These are phyloP conservation scores for Irpex sp. DNA, from an alignment of 1,284 basidiomycete genomes.

Conservation along the genomic window DNA sequence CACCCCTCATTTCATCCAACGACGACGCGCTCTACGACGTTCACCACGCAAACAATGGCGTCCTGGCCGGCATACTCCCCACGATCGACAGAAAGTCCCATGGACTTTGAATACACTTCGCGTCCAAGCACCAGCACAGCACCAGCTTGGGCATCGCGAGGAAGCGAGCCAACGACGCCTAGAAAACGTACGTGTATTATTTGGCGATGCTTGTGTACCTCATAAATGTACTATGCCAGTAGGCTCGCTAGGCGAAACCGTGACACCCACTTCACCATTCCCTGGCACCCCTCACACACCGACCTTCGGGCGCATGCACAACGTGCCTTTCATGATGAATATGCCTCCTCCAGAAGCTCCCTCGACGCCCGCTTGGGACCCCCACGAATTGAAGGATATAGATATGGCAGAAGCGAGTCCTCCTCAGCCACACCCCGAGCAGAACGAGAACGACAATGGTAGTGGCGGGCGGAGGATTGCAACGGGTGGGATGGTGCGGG, in stretches of 20 bases:
- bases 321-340: conserved; percentile 68
- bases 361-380: conserved; percentile 52
- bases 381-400: conserved; percentile 58
- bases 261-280: conserved; percentile 38
- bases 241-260: conserved; percentile 54
- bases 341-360: conserved; percentile 43
- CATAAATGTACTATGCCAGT: background rate
- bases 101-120: conserved; percentile 72
- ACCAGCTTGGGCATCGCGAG: conserved; percentile 48
- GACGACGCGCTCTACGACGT: background rate
- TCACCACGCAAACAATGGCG: conserved; percentile 4
- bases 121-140: conserved; percentile 42
- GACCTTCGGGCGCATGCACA: conserved; percentile 54
- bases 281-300: conserved; percentile 33
- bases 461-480: conserved; percentile 63
- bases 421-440: conserved; percentile 28
- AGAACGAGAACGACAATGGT: conserved; percentile 28
- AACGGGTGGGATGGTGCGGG: conserved; percentile 38
- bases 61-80: conserved; percentile 12
- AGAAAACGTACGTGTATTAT: conserved; percentile 52
- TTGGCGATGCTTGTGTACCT: background rate
- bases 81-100: conserved; percentile 70
- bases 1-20: background rate
- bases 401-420: conserved; percentile 71
- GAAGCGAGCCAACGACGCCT: conserved; percentile 43